These are phyloP conservation scores for Mycena rebaudengoi DNA, from an alignment of 768 basidiomycete species.

Conservation along the genomic window DNA sequence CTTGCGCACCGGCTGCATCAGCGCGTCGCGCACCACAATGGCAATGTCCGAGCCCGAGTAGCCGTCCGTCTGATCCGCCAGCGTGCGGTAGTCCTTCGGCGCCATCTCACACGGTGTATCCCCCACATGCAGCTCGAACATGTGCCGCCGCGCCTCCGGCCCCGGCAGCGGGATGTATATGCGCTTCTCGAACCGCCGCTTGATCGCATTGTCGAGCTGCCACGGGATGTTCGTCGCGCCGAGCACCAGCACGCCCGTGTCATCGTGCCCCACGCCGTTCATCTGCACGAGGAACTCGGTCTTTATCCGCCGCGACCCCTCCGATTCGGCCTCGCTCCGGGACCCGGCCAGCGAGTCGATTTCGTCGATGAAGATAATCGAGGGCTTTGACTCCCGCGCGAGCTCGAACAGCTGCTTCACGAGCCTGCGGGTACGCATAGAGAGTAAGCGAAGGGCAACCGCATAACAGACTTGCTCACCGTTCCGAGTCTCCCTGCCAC, in stretches of 20 bases:
- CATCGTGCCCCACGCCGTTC: constrained; percentile 98
- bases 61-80: constrained; percentile 91
- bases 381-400: constrained; percentile 94
- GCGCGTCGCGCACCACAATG: constrained; percentile 91
- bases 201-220: constrained; percentile 97
- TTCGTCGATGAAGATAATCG: constrained; percentile 99
- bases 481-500: constrained; percentile 99
- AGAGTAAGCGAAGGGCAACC: constrained; percentile 1
- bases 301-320: constrained; percentile 96
- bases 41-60: constrained; percentile 97
- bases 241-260: constrained; percentile 93
- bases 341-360: constrained; percentile 96
- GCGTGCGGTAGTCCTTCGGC: constrained; percentile 76
- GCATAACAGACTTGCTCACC: constrained; percentile 59
- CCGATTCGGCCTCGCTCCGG: constrained; percentile 95
- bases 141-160: constrained; percentile 87
- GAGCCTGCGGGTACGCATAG: constrained; percentile 56
- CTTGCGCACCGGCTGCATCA: constrained; percentile 99
- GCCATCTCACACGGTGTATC: constrained; percentile 88
- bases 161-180: constrained; percentile 98
- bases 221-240: constrained; percentile 99
- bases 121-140: constrained; percentile 98
- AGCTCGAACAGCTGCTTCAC: constrained; percentile 97
- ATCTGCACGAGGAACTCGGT: constrained; percentile 98
- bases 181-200: constrained; percentile 97